Evolutionary conservation across 23 red algal genomes (phyloP).

Genomic region (Agarophyton chilense): DNA sequence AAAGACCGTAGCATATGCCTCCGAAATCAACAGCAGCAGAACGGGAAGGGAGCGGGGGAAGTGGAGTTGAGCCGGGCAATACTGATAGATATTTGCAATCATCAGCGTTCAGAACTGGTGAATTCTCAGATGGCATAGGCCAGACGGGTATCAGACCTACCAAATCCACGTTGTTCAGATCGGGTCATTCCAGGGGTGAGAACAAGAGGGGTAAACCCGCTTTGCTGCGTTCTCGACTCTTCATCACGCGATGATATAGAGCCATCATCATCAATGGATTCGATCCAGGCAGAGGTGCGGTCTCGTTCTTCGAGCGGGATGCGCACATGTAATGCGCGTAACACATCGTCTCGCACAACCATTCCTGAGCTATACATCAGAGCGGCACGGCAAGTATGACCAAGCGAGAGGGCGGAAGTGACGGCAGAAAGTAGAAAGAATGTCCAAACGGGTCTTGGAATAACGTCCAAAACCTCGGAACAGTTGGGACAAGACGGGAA

Average conservation of each 20-base stretch:
- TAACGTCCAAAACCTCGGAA: neutral
- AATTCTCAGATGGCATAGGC: neutral
- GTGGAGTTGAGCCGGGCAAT: no score
- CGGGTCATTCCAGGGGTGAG: neutral
- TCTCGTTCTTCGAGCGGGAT: neutral
- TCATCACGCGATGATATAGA: neutral
- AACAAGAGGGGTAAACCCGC: neutral
- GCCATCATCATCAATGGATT: neutral
- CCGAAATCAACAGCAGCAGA: no score
- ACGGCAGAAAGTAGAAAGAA: conserved; percentile 1
- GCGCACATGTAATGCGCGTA: neutral
- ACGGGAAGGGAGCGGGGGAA: no score
- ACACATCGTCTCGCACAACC: conserved; percentile 1
- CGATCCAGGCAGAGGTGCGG: neutral
- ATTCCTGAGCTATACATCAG: conserved; percentile 10
- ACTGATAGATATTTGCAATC: no score
- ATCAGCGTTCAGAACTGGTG: no score
- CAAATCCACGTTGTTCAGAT: conserved; percentile 19
- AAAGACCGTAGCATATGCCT: no score
- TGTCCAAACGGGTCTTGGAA: neutral
- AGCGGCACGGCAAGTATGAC: neutral
- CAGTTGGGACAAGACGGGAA: conserved; percentile 36
- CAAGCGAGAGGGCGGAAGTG: neutral
- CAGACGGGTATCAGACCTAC: neutral
- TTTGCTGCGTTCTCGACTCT: neutral